phyloP scores from a whole-genome alignment of 345 rosid genomes.

The Turnera subulata region DNA sequence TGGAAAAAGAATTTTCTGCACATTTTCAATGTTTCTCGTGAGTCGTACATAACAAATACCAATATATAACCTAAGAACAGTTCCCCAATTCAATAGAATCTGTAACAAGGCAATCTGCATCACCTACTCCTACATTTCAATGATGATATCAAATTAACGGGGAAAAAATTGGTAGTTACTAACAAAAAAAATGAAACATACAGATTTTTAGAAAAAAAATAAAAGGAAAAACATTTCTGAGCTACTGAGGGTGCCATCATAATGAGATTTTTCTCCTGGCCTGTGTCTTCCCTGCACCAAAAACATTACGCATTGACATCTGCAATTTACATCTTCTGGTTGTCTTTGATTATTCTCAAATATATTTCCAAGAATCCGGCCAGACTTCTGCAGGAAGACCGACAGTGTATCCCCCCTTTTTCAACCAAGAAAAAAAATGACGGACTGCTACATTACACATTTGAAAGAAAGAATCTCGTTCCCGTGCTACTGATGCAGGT shows the following conservation, averaged over 20 bases:
- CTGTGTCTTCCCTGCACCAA: conserved; percentile 33
- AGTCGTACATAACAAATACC: too few relatives aligned
- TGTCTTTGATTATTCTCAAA: conserved; percentile 28
- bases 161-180: conserved; percentile 17
- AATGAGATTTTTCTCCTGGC: conserved; percentile 19
- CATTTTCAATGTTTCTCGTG: too few relatives aligned
- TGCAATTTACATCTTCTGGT: conserved; percentile 16
- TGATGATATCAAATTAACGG: conserved; percentile 15
- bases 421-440: conserved; percentile 31
- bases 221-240: conserved; percentile 13
- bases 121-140: conserved; percentile 44
- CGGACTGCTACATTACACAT: conserved; percentile 42
- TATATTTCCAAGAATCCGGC: conserved; percentile 29
- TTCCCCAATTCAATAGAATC: conserved; percentile 39
- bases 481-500: conserved; percentile 26
- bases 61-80: conserved; percentile 4
- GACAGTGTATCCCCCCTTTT: conserved; percentile 28
- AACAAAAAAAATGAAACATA: conserved; percentile 22
- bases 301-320: conserved; percentile 12
- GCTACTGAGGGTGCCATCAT: conserved; percentile 23
- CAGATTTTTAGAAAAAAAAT: conserved; percentile 1
- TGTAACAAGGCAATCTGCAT: conserved; percentile 47
- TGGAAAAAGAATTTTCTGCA: too few relatives aligned
- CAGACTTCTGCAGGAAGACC: conserved; percentile 32
- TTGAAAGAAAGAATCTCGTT: conserved; percentile 41